Percentiles rank a stretch among this genome's conserved stretches.
Conservation (phyloP, 139 green algal genomes). For the Raphidocelis subcapitata region DNA sequence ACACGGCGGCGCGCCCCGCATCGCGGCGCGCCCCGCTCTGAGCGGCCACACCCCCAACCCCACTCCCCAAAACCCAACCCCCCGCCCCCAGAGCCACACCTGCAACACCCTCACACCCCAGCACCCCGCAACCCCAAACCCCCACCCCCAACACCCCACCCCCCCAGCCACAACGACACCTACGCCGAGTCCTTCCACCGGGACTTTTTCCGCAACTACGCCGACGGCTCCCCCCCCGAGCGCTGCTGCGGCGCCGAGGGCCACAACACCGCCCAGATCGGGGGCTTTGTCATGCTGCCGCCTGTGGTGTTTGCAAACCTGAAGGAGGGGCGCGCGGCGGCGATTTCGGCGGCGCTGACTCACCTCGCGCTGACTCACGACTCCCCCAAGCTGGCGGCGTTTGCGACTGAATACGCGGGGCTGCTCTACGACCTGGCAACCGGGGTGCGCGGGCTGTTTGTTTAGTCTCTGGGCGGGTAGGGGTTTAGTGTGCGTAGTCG, state of each 20-base stretch:
- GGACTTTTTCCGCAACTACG: slow-evolving; percentile 64
- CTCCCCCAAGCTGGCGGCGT: slow-evolving; percentile 41
- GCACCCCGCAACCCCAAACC: too few species aligned
- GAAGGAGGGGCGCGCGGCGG: slow-evolving; percentile 11
- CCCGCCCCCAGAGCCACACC: too few species aligned
- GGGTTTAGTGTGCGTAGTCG: too few species aligned
- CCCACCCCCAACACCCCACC: too few species aligned
- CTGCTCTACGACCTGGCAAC: slow-evolving; percentile 34
- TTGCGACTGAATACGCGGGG: slow-evolving; percentile 42
- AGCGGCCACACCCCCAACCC: too few species aligned
- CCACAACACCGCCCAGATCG: slow-evolving; percentile 65
- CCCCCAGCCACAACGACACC: slow-evolving; percentile 73
- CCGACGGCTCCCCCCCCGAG: slow-evolving; percentile 48
- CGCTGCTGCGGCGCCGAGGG: slow-evolving; percentile 57
- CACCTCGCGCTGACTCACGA: slow-evolving; percentile 60
- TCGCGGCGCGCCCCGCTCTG: too few species aligned
- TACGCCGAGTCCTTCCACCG: slow-evolving; percentile 50
- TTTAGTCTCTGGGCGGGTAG: too few species aligned
- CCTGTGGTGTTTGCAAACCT: slow-evolving; percentile 43
- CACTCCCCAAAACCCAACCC: too few species aligned
- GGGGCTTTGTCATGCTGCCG: slow-evolving; percentile 68
- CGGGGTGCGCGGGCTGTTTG: not conserved
- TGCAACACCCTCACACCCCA: too few species aligned
- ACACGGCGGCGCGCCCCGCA: too few species aligned
- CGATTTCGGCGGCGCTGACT: slow-evolving; percentile 19